Base-by-base conservation (phyloP, 1,284 basidiomycete genomes). In the Microbotryomycetes sp. region DNA sequence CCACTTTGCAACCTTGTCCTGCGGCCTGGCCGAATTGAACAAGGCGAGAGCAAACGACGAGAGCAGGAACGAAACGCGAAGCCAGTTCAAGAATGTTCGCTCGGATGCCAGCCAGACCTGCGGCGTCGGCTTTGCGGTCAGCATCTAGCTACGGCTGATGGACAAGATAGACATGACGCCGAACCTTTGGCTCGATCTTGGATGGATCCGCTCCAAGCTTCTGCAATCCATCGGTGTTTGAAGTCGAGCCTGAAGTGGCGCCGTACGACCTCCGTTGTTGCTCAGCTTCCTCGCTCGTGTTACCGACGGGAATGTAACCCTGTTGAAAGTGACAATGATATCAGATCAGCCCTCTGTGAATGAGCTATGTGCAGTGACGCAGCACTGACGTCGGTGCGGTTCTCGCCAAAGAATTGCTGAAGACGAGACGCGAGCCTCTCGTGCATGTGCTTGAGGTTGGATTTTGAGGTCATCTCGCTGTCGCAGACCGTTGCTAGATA, bases 41-140 rank as follows among this genome's bases (percentile, higher is more conserved):
- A 98, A 80, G 0, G 90, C 92, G 21, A 94, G 79, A 0, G 92
- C 81, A 46, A 98, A 83, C 0, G 90, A 86, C 4, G 87, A 91
- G 59, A 97, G 80, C 23, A 97, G 80, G 48, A 97, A 79, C 4
- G 89, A 84, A 56, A 89, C 65, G 18, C 71, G 63, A 30, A 71
- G 62, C 70, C 70, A 72, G 31, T 60, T 64, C 35, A 72, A 64
- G 56, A 72, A 68, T n/a, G 71, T 72, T 11, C 71, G 68, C 29
- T 71, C 70, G 16, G 59, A 60, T 0, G 66, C 66, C 52, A 68
- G 62, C 66, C 66, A 68, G 56, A 67, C 66, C 65, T 67, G 52
- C 23, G 21, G n/a, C 5, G 3, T 0, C 5, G 3, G n/a, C 3
- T 15, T 9, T 23, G 26, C 5, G 3, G 35, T 41, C 35, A 41